A percentile compares a stretch with the other conserved stretches of the same genome.
These are phyloP conservation scores for Stagonosporopsis cucurbitacearum DNA, from an alignment of 2,329 filamentous ascomycete genomes.

Conservation along the genomic window DNA sequence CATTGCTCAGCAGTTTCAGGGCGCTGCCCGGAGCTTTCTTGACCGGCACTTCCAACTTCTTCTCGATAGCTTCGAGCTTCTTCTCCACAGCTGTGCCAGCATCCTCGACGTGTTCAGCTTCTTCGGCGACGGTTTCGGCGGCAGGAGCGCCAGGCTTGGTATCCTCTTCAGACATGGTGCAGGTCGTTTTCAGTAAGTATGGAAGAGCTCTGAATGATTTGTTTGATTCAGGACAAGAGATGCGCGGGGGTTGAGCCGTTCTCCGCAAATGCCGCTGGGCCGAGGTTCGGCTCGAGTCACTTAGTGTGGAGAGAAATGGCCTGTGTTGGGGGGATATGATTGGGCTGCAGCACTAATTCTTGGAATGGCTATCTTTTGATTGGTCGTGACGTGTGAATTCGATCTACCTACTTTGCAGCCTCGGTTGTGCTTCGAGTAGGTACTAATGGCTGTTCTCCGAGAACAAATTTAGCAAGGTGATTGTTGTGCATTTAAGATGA, in stretches of 20 bases:
- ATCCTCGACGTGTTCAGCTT: slow-evolving; percentile 24
- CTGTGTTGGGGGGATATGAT: not conserved
- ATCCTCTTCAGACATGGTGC: slow-evolving; percentile 47
- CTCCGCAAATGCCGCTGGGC: slow-evolving; percentile 26
- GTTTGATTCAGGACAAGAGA: slow-evolving; percentile 22
- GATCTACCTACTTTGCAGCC: not conserved
- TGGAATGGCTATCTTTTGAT: not conserved
- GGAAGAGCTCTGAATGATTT: slow-evolving; percentile 20
- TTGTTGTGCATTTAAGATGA: too few species aligned
- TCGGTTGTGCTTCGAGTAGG: not conserved
- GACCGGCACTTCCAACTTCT: slow-evolving; percentile 19
- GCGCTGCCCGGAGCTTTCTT: slow-evolving; percentile 32
- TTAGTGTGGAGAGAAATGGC: not conserved
- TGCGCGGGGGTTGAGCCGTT: slow-evolving; percentile 19
- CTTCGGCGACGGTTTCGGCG: slow-evolving; percentile 40
- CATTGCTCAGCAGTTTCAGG: slow-evolving; percentile 40
- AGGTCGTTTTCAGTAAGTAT: slow-evolving; percentile 14
- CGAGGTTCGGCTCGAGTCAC: slow-evolving; percentile 24
- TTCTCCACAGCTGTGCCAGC: slow-evolving; percentile 16
- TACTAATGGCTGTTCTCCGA: too few species aligned
- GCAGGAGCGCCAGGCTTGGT: slow-evolving; percentile 47
- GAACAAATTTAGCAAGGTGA: too few species aligned
- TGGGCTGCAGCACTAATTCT: not conserved
- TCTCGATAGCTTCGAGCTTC: slow-evolving; percentile 16
- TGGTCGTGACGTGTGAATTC: not conserved